Evolutionary conservation across 306 rosid genomes (phyloP), one percentile per base, ranked within the genome.

Genomic region (Acmispon strigosus): DNA sequence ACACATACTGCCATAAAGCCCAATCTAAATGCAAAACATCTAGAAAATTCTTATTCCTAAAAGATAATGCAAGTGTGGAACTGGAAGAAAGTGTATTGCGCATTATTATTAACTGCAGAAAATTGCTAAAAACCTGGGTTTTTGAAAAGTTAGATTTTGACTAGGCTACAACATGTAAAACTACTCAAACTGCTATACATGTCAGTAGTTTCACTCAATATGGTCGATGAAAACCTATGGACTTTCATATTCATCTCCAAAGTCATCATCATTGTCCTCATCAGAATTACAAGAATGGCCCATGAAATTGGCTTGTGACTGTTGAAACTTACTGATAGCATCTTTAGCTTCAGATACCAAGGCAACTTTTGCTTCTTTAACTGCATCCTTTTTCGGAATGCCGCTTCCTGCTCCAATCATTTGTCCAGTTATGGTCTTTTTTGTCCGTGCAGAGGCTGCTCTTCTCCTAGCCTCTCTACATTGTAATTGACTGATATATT

Each of bases 291-390:
- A 73, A 29, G 70, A 45, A 56, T 68, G 14, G 49, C 4, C 70
- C 57, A 22, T 53, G 52, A 53, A 52, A 79, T 73, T 75, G 36
- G 70, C 66, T 45, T 79, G 83, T 2, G 80, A 76, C 14, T 63
- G 82, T 77, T 75, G 76, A 74, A 88, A 86, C 75, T 76, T 85
- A 36, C 16, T 63, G 76, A 93, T 87, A 34, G 93, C 92, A 49
- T 90, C 85, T 74, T 87, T 90, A 57, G 92, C 97, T 79, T 85
- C 87, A 69, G 89, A 88, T 51, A 80, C 76, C 88, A 90, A 75
- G 14, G 92, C 89, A 73, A 56, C 65, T 79, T 83, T 90, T 58
- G 98, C 96, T 27, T 83, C 83, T 73, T 85, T 79, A 47, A 86
- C 81, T 18, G 58, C 82, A 59, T 82, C 88, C 43, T 11, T 63